Evolutionary conservation across 1,284 basidiomycete species (phyloP), one percentile per base, ranked within the genome.

Genomic region (Puccinia coronata): DNA sequence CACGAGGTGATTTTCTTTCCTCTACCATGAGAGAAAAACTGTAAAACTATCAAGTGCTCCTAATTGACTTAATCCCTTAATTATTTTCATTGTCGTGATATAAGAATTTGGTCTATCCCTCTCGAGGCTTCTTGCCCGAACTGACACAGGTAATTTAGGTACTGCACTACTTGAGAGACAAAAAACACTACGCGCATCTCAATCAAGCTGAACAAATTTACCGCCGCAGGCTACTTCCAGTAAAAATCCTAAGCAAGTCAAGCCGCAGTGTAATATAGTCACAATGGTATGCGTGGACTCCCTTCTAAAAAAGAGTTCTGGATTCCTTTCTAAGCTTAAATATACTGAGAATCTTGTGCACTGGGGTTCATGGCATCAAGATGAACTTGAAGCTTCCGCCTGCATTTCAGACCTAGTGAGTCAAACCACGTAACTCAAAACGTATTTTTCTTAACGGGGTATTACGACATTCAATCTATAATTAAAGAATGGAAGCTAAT

Each of bases 1-100:
- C 87, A 90, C 1, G 89, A 90, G 82, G 88, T 91, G 59, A 16
- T 91, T n/a, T n/a, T n/a, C n/a, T 88, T 0, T 93, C 89, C 85
- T 92, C 92, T 18, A 91, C 92, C 0, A 84, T 67, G 31, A 47
- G 20, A 39, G 6, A 47, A 25, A 5, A 36, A 23, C 39, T 51
- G 41, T 31, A 41, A 31, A 34, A 25, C 25, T 49, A 18, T 70
- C 47, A n/a, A n/a, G n/a, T n/a, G n/a, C 34, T 41, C 39, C 47
- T 25, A 43, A n/a, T n/a, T n/a, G n/a, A n/a, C n/a, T 6, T 18
- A 67, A 67, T 39, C 31, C 63, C 5, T 36, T 20, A n/a, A 43
- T 16, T 43, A 43, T 8, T 43, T 43, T 16, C 43, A 8, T 43
- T 43, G 6, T 43, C 47, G 14, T 51, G 41, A n/a, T n/a, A n/a